Percentiles rank a stretch among this genome's conserved stretches.
phyloP scores from a whole-genome alignment of 306 rosid species.

The Vigna reflexopilosa region DNA sequence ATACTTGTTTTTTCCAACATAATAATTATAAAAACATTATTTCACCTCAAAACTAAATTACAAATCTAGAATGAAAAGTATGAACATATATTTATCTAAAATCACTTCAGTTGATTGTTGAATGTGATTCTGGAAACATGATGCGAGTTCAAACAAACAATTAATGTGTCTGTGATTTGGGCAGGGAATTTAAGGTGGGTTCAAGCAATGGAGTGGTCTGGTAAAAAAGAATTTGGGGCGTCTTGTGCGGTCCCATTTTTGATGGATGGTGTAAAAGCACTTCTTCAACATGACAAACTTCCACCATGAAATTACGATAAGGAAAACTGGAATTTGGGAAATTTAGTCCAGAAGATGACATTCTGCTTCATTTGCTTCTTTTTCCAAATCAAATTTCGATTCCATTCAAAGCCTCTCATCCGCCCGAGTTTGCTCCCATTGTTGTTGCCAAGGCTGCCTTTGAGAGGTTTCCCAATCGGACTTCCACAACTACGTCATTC shows the following conservation, averaged over 20 bases:
- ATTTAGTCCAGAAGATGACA: too few species aligned
- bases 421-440: slow-evolving; percentile 78
- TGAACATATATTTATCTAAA: too few species aligned
- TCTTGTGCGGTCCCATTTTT: slow-evolving; percentile 58
- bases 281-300: too few species aligned
- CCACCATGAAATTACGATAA: too few species aligned
- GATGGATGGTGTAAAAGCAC: slow-evolving; percentile 75
- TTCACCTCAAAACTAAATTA: too few species aligned
- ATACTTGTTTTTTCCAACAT: too few species aligned
- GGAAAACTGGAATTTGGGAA: too few species aligned
- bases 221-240: slow-evolving; percentile 62
- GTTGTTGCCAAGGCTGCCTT: slow-evolving; percentile 62
- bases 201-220: slow-evolving; percentile 91
- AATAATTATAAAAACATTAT: too few species aligned
- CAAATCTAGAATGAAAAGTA: too few species aligned
- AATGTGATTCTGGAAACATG: not conserved
- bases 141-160: not conserved
- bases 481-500: slow-evolving; percentile 63
- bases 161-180: slow-evolving; percentile 27
- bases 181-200: slow-evolving; percentile 96
- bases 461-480: slow-evolving; percentile 78
- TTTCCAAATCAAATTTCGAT: slow-evolving; percentile 56
- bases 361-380: slow-evolving; percentile 38
- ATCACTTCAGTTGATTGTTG: too few species aligned
- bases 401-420: slow-evolving; percentile 84